phyloP scores from a whole-genome alignment of 768 basidiomycete species.

The Russula abietina region DNA sequence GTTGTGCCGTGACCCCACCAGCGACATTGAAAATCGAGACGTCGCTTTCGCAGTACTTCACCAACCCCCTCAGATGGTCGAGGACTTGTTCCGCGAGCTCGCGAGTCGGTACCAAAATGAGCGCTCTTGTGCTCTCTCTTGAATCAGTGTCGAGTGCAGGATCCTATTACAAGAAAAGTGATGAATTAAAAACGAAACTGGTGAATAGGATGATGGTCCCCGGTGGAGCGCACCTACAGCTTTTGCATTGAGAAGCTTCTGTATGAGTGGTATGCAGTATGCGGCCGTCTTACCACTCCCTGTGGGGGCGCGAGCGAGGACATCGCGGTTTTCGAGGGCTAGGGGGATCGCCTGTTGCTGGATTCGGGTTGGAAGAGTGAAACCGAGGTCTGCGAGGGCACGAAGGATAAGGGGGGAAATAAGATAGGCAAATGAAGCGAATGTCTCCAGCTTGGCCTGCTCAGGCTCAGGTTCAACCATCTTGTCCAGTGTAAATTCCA shows the following conservation, averaged over 20 bases:
- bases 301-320: slow-evolving; percentile 89
- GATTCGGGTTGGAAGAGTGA: slow-evolving; percentile 86
- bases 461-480: not conserved
- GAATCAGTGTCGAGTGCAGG: too few relatives aligned
- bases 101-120: slow-evolving; percentile 84
- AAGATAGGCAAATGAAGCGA: slow-evolving; percentile 59
- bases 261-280: slow-evolving; percentile 85
- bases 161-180: not conserved
- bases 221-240: slow-evolving; percentile 27
- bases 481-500: not conserved
- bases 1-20: slow-evolving; percentile 58
- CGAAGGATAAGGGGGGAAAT: slow-evolving; percentile 82
- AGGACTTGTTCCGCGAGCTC: slow-evolving; percentile 91
- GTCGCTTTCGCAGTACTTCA: slow-evolving; percentile 75
- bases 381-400: slow-evolving; percentile 84
- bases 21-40: slow-evolving; percentile 72
- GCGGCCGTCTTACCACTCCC: slow-evolving; percentile 97
- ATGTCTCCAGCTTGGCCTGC: slow-evolving; percentile 26
- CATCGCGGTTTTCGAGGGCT: slow-evolving; percentile 82
- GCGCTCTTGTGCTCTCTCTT: slow-evolving; percentile 57
- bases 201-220: not conserved
- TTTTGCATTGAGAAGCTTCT: slow-evolving; percentile 84
- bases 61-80: slow-evolving; percentile 54
- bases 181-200: not conserved
- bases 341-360: slow-evolving; percentile 90